Evolutionary conservation across 495 filamentous ascomycete species (phyloP), one percentile per base, ranked within the genome.

Genomic region (Emericellopsis terricola): DNA sequence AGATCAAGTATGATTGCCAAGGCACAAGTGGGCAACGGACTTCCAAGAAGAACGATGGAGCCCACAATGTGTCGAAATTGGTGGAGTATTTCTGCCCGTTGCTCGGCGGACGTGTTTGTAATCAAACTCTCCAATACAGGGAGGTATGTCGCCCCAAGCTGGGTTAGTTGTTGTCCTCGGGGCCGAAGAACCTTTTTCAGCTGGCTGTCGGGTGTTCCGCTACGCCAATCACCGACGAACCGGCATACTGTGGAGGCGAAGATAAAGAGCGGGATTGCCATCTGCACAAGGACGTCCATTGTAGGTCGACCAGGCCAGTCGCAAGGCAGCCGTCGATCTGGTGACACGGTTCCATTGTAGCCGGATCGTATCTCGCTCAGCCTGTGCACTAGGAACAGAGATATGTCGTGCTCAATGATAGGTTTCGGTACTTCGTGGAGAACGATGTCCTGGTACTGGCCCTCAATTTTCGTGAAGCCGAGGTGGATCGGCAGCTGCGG

Each of bases 201-300:
- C 29, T 41, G 41, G 2, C 27, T 24, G 4, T 46, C 37, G 8
- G 40, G 37, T 13, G 35, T 23, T 15, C 38, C 31, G 19, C 23
- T 20, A 33, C 21, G 32, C 2, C 40, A 34, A 20, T 50, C 48
- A 9, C 32, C 10, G 14, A 55, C 42, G 29, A 53, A 63, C 8
- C 51, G 50, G 36, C 59, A 64, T 9, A 47, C 49, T 10, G 57
- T 64, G 8, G 56, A 46, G 8, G 56, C 52, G 38, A 47, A 62
- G 26, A 65, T 64, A 41, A 65, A 64, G 2, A 64, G 36, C 17
- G 56, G 54, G 24, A 45, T 44, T n/a, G 62, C 50, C 33, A 47
- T 52, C 15, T 52, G 17, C 5, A 50, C 50, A 0, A 69, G 45
- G n/a, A 15, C 19, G 15, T 43, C 4, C 29, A 61, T 46, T 7